Conservation (phyloP, 768 basidiomycete species). For the Phanerochaete carnosa region DNA sequence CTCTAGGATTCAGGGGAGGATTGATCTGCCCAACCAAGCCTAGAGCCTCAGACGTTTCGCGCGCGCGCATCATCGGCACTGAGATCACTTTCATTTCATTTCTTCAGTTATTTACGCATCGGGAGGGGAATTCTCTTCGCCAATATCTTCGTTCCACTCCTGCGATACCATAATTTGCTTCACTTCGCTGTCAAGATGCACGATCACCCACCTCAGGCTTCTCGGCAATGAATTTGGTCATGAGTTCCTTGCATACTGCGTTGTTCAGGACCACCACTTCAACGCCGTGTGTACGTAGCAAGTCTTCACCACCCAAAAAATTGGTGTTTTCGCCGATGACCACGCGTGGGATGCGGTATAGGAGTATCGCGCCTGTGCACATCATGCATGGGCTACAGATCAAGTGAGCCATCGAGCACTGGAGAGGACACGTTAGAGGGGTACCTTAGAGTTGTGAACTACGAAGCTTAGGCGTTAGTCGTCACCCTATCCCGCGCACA, state of each 20-base stretch:
- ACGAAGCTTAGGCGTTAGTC: background rate
- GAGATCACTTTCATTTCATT: no score
- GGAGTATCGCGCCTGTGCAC: slow-evolving; percentile 58
- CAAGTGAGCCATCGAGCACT: no score
- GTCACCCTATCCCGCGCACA: background rate
- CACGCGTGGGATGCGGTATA: slow-evolving; percentile 61
- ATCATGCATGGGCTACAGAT: slow-evolving; percentile 18
- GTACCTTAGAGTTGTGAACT: slow-evolving; percentile 39
- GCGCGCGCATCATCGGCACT: no score
- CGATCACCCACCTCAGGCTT: slow-evolving; percentile 45
- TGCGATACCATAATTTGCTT: slow-evolving; percentile 19
- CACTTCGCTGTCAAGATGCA: background rate
- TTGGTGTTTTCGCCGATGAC: slow-evolving; percentile 35
- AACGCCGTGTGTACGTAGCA: slow-evolving; percentile 49
- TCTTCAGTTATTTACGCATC: no score
- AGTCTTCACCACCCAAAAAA: slow-evolving; percentile 45
- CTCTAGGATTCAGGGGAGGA: no score
- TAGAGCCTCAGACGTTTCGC: no score
- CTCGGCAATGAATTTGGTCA: slow-evolving; percentile 53
- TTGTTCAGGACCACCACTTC: slow-evolving; percentile 41
- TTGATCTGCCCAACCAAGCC: no score
- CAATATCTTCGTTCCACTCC: slow-evolving; percentile 66
- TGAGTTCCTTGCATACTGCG: slow-evolving; percentile 48
- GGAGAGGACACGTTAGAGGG: slow-evolving; percentile 1
- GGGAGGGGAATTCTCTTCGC: no score